Conservation (phyloP, 106 monocot species). For the Allium fistulosum region DNA sequence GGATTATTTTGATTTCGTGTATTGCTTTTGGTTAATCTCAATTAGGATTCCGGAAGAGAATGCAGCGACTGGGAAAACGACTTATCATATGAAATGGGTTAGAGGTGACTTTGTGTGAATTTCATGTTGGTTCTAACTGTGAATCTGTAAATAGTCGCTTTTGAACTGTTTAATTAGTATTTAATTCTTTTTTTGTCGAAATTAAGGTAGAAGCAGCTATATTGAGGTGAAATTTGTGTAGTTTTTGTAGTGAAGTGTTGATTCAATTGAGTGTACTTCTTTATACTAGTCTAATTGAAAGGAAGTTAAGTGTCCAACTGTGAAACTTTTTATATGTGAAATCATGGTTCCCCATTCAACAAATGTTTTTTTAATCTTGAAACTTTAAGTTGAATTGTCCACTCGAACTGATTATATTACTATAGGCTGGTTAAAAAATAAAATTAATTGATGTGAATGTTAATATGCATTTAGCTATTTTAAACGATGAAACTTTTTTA, state of each 20-base stretch:
- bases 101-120: constrained; percentile 32
- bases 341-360: not conserved
- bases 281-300: too few relatives aligned
- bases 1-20: not conserved
- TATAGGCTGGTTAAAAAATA: not conserved
- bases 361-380: not conserved
- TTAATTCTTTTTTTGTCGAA: not conserved
- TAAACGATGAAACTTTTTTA: not conserved
- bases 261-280: not conserved
- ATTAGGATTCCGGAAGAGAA: constrained; percentile 68
- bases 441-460: not conserved
- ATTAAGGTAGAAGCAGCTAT: not conserved
- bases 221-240: not conserved
- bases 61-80: constrained; percentile 33
- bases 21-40: constrained; percentile 3
- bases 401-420: not conserved
- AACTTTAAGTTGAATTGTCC: not conserved
- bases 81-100: constrained; percentile 58
- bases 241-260: not conserved
- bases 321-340: not conserved
- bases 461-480: not conserved
- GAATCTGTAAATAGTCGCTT: not conserved
- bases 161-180: not conserved
- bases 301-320: too few relatives aligned
- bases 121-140: not conserved